Evolutionary conservation across 176 grass and related monocot genomes (phyloP).

Genomic region (Thalia dealbata): DNA sequence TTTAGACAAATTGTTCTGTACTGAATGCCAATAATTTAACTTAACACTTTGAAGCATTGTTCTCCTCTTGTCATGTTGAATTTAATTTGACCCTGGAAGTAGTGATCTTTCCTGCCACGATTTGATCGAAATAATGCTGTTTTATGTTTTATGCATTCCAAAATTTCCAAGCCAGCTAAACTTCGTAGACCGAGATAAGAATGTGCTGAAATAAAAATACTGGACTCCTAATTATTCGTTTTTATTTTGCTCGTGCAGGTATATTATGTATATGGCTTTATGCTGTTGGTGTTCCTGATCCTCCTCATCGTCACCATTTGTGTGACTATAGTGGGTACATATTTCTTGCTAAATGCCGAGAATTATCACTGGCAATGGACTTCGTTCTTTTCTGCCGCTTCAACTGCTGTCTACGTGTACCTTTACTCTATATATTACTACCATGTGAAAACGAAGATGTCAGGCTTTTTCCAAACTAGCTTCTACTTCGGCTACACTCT

Average conservation of each 20-base stretch:
- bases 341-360: slow-evolving; percentile 93
- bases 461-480: slow-evolving; percentile 91
- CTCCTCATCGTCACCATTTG: slow-evolving; percentile 93
- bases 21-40: not conserved
- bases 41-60: not conserved
- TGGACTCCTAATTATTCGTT: slow-evolving; percentile 14
- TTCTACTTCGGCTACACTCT: slow-evolving; percentile 98
- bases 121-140: not conserved
- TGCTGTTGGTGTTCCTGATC: slow-evolving; percentile 89
- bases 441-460: slow-evolving; percentile 96
- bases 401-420: slow-evolving; percentile 86
- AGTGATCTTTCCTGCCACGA: not conserved
- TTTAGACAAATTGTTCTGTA: not conserved
- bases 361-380: slow-evolving; percentile 99
- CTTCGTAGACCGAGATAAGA: not conserved
- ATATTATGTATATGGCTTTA: slow-evolving; percentile 99
- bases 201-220: slow-evolving; percentile 5
- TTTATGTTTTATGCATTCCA: not conserved
- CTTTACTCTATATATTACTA: slow-evolving; percentile 95
- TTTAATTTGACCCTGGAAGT: too few relatives aligned
- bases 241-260: slow-evolving; percentile 33
- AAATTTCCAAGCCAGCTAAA: not conserved
- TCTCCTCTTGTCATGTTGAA: not conserved
- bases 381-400: slow-evolving; percentile 97
- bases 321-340: slow-evolving; percentile 90